phyloP scores from a whole-genome alignment of 257 asterid genomes.

The Solanum phureja region DNA sequence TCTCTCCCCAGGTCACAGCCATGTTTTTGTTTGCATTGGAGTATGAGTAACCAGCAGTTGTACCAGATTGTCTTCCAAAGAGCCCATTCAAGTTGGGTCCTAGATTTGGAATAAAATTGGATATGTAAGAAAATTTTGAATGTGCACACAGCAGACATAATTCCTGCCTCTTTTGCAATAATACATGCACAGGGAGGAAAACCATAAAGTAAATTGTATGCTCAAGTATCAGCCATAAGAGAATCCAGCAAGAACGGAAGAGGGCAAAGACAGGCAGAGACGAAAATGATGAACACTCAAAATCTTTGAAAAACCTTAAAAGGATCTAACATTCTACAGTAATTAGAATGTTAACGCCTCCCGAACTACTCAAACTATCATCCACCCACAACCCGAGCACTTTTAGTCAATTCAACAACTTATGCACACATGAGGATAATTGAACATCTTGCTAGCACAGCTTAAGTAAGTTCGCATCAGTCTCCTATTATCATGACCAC shows the following conservation, averaged over 20 bases:
- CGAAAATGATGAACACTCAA: background rate
- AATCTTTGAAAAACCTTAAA: background rate
- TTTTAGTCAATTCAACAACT: background rate
- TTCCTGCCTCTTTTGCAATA: background rate
- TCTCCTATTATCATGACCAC: background rate
- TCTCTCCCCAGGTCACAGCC: constrained; percentile 92
- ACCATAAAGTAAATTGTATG: background rate
- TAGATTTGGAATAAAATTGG: constrained; percentile 3
- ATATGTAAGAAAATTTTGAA: background rate
- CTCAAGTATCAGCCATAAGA: background rate
- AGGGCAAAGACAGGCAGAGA: background rate
- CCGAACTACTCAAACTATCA: background rate
- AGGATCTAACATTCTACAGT: background rate
- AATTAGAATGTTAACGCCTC: background rate
- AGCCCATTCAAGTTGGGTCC: constrained; percentile 96
- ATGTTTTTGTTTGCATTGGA: constrained; percentile 82
- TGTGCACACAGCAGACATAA: background rate
- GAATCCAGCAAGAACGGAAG: background rate
- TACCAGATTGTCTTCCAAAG: constrained; percentile 89
- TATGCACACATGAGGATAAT: background rate
- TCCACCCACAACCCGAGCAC: background rate
- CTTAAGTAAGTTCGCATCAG: background rate
- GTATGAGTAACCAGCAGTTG: constrained; percentile 90
- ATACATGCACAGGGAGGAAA: background rate
- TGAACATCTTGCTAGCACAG: background rate